These are phyloP conservation scores for Euphorbia peplus DNA, from an alignment of 345 rosid genomes.

Conservation along the genomic window DNA sequence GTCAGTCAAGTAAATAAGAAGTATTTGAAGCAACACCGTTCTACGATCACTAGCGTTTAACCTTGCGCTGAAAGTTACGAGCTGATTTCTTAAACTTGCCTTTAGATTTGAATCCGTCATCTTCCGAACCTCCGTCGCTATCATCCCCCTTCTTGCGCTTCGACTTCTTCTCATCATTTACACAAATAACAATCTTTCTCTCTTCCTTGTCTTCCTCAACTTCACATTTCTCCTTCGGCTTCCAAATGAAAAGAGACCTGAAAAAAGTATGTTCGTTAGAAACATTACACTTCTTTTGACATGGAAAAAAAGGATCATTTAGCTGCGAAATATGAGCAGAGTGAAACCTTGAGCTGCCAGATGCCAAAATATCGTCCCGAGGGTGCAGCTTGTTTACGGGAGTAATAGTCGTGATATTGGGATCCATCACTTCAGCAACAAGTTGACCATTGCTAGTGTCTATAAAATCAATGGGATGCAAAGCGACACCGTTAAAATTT, in stretches of 20 bases:
- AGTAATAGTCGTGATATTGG: conserved; percentile 82
- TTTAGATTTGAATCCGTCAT: conserved; percentile 43
- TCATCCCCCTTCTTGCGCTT: conserved; percentile 38
- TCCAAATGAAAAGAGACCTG: conserved; percentile 94
- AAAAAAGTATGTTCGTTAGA: conserved; percentile 12
- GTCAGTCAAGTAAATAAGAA: too few species aligned
- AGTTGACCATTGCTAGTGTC: conserved; percentile 78
- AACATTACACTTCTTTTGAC: not conserved
- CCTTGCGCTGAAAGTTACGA: conserved; percentile 31
- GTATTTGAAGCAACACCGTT: too few species aligned
- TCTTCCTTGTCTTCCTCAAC: conserved; percentile 48
- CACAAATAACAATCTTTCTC: conserved; percentile 53
- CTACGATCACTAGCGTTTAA: conserved; percentile 19
- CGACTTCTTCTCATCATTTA: conserved; percentile 45
- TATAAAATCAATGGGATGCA: conserved; percentile 94
- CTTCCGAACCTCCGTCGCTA: conserved; percentile 58
- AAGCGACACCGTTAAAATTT: conserved; percentile 78
- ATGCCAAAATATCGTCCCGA: conserved; percentile 83
- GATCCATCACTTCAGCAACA: conserved; percentile 95
- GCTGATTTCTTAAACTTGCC: conserved; percentile 46
- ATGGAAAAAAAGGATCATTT: not conserved
- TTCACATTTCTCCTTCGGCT: conserved; percentile 58
- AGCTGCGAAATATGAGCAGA: conserved; percentile 1
- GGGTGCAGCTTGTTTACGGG: conserved; percentile 97
- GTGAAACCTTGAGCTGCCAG: conserved; percentile 88